Evolutionary conservation across 202 grass and related monocot genomes (phyloP), one percentile per base, ranked within the genome.

Genomic region (Saccharum hybrid): DNA sequence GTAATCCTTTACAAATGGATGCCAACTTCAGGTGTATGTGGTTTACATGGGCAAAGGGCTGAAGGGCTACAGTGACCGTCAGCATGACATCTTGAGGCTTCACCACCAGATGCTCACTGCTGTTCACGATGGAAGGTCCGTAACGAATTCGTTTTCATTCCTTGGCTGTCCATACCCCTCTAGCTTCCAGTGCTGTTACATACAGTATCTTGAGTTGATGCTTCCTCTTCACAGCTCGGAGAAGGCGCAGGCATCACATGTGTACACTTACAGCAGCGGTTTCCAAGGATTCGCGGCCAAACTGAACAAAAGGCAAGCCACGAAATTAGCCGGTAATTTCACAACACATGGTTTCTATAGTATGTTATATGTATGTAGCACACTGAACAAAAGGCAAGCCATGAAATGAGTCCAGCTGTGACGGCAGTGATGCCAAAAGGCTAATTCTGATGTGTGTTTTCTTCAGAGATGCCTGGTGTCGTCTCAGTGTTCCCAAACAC

Each of bases 281-380:
- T 93, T 96, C 71, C 88, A 87, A 68, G 94, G 94, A 60, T 96
- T 96, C 33, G 90, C 90, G 0, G 94, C 94, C 10, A 96, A 91
- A 67, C 86, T 96, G 66, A 88, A 74, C 70, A 52, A 91, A 84
- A 51, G 83, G 12, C 88, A 96, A 76, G 94, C 86, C 82, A 84
- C 66, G 22, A 21, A 60, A 69, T 76, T 96, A 78, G 78, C 90
- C 2, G 62, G 94, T 96, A 84, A 73, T 22, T 40, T 46, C 62
- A 5, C 36, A 49, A 12, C 14, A 10, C 34, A 62, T 8, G 72
- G 18, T 7, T 82, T 21, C 15, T 30, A 19, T 33, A 67, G 8
- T 59, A n/a, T 56, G 18, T 19, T 56, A 14, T 46, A n/a, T 69
- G 37, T 60, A 41, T 61, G 23, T 63, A 49, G 46, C 40, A 63